Base-by-base conservation (phyloP, 2,329 filamentous ascomycete species). In the Colletotrichum echinochloae region DNA sequence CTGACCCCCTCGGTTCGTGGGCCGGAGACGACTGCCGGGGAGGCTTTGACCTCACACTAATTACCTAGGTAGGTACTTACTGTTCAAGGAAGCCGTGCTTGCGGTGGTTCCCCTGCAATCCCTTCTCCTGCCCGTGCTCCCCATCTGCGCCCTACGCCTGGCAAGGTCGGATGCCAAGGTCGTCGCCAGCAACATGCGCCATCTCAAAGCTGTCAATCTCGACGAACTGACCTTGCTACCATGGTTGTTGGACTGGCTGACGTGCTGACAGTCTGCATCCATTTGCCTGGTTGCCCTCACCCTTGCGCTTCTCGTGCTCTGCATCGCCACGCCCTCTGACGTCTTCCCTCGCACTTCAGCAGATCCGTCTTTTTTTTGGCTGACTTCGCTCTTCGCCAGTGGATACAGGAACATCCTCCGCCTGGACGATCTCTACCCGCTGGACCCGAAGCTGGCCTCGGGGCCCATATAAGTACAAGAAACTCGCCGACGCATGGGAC, bases 361-460 rank as follows among this genome's bases (percentile, higher is more conserved):
- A 79, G 80, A 52, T 78, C 77, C 0, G 77, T 87, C 16, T 89
- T 89, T 74, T 74, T 84, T 81, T 79, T 89, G 87, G 87, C 76
- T 88, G 60, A 87, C 85, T 67, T 80, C 81, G 2, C 75, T 90
- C 8, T 84, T 90, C 51, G 80, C 80, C 33, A 77, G 78, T 20
- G 86, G 87, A 0, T 88, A 83, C 77, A 81, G 76, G 5, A 83
- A 80, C 8, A 72, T 79, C 4, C 73, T 88, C 7, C 73, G 76
- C 0, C 77, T 86, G 0, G 81, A 83, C 9, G 84, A 77, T 48
- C 52, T 77, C 26, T 76, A 74, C 44, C 70, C 71, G 18, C 70
- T 77, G 8, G 75, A 76, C 18, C 56, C 72, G 11, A 60, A 72
- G n/a, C 62, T 77, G 35, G 60, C 71, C 26, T 72, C 73, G 1